Base-by-base conservation (phyloP, 1,284 basidiomycete species). In the Cerioporus squamosus region DNA sequence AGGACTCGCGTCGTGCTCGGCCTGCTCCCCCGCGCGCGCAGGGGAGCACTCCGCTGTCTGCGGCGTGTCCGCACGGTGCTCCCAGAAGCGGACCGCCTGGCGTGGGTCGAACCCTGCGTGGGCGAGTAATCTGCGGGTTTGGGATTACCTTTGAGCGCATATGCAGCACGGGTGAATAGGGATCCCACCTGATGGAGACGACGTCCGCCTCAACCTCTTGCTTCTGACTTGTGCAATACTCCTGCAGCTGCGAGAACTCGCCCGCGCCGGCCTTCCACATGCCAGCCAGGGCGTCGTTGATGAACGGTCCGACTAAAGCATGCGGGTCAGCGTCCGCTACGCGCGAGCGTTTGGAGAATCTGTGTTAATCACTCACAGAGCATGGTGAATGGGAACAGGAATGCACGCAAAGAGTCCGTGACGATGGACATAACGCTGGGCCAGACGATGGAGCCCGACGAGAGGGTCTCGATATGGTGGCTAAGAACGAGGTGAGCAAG, bases 191-290 rank as follows among this genome's bases (percentile, higher is more conserved):
- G 9, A 89, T 82, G 12, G 92, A 94, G 20, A 94, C 91, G n/a
- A 94, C 76, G 71, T 96, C 94, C 1, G 94, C 94, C 71, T 96
- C 94, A 38, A 91, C 84, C 72, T 95, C 94, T 70, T 95, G 91
- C 44, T 81, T 81, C 66, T 85, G 78, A 62, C 85, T 91, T 29
- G 87, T 91, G 64, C 87, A 91, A 55, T 83, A 81, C 65, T 88
- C 86, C 20, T 88, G 87, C 9, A 89, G 73, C 68, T 87, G 87
- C 38, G 81, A 79, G 53, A 95, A 76, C 68, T 94, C 92, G 5
- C 86, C 83, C 6, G 88, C 85, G 4, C 91, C 87, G 2, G 88
- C 80, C 69, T 87, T 88, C 24, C 91, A 91, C 49, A 94, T 68
- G 57, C 91, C 87, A 0, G 88, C 93, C 8, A 97, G 82, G 1